Conservation (phyloP, 371 early-diverging fungal genomes). For the Cokeromyces recurvatus region DNA sequence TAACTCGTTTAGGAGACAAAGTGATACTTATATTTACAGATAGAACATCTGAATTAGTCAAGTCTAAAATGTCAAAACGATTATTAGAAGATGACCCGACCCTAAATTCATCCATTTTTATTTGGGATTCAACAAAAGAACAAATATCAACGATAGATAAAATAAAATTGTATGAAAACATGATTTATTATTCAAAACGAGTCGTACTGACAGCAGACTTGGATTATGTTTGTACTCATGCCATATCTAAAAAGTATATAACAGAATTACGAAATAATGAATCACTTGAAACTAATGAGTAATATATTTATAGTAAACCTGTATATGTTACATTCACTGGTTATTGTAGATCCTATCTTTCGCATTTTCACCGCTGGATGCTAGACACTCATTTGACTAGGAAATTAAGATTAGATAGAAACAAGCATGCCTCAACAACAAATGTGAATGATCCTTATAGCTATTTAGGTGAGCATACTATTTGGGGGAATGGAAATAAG, state of each 20-base stretch:
- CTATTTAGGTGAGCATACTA: conserved; percentile 31
- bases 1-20: conserved; percentile 19
- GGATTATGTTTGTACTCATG: conserved; percentile 39
- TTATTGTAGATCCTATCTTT: conserved; percentile 30
- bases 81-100: not conserved
- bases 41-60: conserved; percentile 30
- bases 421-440: conserved; percentile 3
- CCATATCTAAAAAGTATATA: conserved; percentile 27
- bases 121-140: conserved; percentile 34
- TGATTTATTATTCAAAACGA: conserved; percentile 23
- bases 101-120: conserved; percentile 4
- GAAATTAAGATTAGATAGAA: conserved; percentile 30
- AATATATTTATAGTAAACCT: conserved; percentile 42
- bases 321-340: conserved; percentile 39
- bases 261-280: not conserved
- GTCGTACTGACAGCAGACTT: conserved; percentile 40
- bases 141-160: conserved; percentile 9
- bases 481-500: conserved; percentile 27
- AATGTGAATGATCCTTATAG: conserved; percentile 27
- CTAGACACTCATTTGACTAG: conserved; percentile 30
- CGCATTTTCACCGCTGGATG: conserved; percentile 38
- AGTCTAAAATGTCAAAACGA: conserved; percentile 18
- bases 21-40: conserved; percentile 36
- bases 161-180: conserved; percentile 23
- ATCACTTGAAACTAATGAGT: too few species aligned